Base-by-base conservation (phyloP, 2,329 filamentous ascomycete species). In the Metarhizium album region DNA sequence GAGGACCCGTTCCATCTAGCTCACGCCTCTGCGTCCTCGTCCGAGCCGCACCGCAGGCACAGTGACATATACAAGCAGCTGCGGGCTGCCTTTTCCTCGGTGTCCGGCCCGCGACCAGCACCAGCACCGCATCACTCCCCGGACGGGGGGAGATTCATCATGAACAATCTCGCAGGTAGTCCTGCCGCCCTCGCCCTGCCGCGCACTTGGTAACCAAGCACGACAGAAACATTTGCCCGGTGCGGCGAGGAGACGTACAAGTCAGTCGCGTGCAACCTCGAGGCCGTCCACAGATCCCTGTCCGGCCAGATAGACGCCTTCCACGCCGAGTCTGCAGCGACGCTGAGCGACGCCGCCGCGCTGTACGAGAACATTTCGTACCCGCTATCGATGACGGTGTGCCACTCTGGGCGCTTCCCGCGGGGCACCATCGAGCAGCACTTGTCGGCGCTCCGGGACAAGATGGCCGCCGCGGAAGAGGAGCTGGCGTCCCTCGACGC, bases 301-400 rank as follows among this genome's bases (percentile, higher is more conserved):
- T 52, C 59, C 9, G 35, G 56, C 5, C 54, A 53, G 22, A 62
- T 62, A 1, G 45, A 46, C 2, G 16, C 35, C 8, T 60, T 67
- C 9, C 49, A 56, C 0, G 35, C 50, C 1, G 49, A 60, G 3
- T 59, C 60, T 0, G 45, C 49, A 35, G 7, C 27, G 18, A 47
- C 49, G 20, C 45, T 62, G 3, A 43, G 54, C 1, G 50, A 56
- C 13, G 53, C 57, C 14, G 51, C 60, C 3, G 35, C 48, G 0
- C 49, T 69, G 2, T 68, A 68, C 43, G 51, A 53, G 27, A 67
- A 67, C 51, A 60, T 69, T 6, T 48, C 57, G 0, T 60, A 58
- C n/a, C 66, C 66, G 1, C 52, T 69, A 1, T 59, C 60, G 0
- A 60, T 58, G 1, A 69, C 67, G 0, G 50, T 66, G 3, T 69